Base-by-base conservation (phyloP, 2,329 filamentous ascomycete genomes). In the Aspergillus latus region DNA sequence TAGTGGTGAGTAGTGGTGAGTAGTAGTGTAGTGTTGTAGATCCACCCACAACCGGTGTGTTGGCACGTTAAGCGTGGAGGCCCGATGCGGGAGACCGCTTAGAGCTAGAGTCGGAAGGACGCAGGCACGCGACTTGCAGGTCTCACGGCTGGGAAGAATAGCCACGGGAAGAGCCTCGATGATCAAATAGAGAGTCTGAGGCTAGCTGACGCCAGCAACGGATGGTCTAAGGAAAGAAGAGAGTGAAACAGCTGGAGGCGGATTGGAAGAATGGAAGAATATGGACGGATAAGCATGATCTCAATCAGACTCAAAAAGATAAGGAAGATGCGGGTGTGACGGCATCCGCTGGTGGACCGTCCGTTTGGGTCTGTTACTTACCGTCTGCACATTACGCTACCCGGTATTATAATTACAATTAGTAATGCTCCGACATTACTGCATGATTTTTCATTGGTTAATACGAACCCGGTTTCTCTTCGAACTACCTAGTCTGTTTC, bases 41-140 rank as follows among this genome's bases (percentile, higher is more conserved):
- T 30, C 49, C 44, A 47, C 49, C 46, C 34, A n/a, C 48, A 37
- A 43, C 37, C 50, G 34, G 32, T 64, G 60, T 56, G 63, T 60
- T 64, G 63, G 61, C 61, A 63, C 42, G 47, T 49, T 58, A 49
- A 57, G 52, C 58, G 32, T 57, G 49, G 45, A 43, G 21, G 53
- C 59, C 60, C 56, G 52, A 62, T 57, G 62, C 59, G 59, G 56
- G 61, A 58, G 55, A 48, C 56, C 47, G 56, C 52, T 44, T 37
- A 59, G 52, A 11, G 13, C 34, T 37, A 7, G 13, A 13, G 34
- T 13, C 34, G 34, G 34, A 58, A 52, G 54, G 60, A 60, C 59
- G 63, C 62, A 63, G 63, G 62, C 60, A 65, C 62, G 54, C 61
- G 63, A 64, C 58, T 61, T 49, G 56, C 50, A 54, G 59, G 54